Conservation (phyloP, 257 asterid species). For the Nicotiana noctiflora region DNA sequence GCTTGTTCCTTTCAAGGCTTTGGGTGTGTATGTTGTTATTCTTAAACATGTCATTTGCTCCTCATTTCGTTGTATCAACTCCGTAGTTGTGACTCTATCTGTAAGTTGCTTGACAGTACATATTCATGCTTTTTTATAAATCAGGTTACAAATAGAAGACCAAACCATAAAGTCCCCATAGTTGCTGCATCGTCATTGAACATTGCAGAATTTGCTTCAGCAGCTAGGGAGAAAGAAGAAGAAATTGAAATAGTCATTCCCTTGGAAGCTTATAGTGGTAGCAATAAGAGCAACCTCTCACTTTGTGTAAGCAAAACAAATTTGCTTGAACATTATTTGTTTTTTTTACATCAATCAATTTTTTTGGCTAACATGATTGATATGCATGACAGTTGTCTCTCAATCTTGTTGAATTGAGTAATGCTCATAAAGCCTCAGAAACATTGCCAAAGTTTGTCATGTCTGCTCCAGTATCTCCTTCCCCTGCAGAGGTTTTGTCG, state of each 20-base stretch:
- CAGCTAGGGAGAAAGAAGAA: conserved; percentile 23
- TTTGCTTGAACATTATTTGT: background rate
- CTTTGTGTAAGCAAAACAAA: conserved; percentile 40
- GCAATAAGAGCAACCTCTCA: conserved; percentile 14
- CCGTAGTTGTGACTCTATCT: background rate
- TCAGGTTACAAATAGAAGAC: conserved; percentile 12
- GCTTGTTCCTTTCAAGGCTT: too few species aligned
- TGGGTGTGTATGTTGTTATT: too few species aligned
- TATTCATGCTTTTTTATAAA: background rate
- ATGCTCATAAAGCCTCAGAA: conserved; percentile 35
- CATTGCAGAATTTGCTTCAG: conserved; percentile 46
- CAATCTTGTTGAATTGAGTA: conserved; percentile 32
- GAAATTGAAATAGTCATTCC: conserved; percentile 34
- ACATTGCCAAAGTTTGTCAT: conserved; percentile 23
- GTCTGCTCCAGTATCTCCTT: conserved; percentile 34
- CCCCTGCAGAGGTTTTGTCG: conserved; percentile 37
- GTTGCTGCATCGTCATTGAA: conserved; percentile 44
- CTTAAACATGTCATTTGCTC: background rate
- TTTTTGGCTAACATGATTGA: background rate
- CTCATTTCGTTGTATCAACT: background rate
- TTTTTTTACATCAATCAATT: background rate
- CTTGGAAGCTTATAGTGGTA: conserved; percentile 18
- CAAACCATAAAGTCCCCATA: conserved; percentile 31
- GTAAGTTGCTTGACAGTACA: background rate
- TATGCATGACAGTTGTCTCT: conserved; percentile 44